Percentiles rank a stretch among this genome's conserved stretches.
Conservation (phyloP, 1,139 yeast species). For the Sugiyamaella novakii region DNA sequence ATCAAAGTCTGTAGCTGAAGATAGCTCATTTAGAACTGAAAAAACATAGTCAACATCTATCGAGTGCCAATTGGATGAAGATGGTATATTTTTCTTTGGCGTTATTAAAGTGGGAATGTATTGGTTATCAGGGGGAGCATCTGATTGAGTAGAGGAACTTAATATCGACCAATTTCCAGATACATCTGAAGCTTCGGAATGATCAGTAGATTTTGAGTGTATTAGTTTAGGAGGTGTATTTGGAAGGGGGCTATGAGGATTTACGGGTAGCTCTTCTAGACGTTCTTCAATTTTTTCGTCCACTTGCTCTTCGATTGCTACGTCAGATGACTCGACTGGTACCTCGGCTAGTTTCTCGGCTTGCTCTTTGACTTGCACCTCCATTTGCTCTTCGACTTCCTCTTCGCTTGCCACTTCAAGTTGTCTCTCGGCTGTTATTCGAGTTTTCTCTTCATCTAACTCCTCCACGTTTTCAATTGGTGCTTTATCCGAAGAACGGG, state of each 20-base stretch:
- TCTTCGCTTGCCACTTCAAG: slow-evolving; percentile 29
- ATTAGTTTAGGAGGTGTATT: slow-evolving; percentile 6
- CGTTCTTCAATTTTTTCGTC: slow-evolving; percentile 21
- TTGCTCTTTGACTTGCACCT: neutral
- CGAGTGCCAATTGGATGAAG: slow-evolving; percentile 32
- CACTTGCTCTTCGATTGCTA: slow-evolving; percentile 27
- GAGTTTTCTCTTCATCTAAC: too few species aligned
- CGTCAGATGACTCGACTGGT: slow-evolving; percentile 9
- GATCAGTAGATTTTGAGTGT: neutral
- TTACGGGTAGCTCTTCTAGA: slow-evolving; percentile 2
- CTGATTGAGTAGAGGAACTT: slow-evolving; percentile 24
- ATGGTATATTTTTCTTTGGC: neutral
- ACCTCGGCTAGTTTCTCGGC: slow-evolving; percentile 3
- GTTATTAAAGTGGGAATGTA: neutral
- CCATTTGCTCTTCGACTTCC: slow-evolving; percentile 19
- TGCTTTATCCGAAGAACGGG: too few species aligned
- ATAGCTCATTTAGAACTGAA: slow-evolving; percentile 46
- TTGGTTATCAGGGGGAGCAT: neutral
- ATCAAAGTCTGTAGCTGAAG: slow-evolving; percentile 42
- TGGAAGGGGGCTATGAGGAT: neutral
- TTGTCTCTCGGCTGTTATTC: slow-evolving; percentile 31
- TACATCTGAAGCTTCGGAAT: slow-evolving; percentile 8
- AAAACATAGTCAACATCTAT: slow-evolving; percentile 41
- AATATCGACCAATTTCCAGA: slow-evolving; percentile 27
- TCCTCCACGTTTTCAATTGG: too few species aligned